A percentile compares a stretch with the other conserved stretches of the same genome.
Evolutionary conservation across 2,329 filamentous ascomycete genomes (phyloP).

Genomic region (Lecanicillium sp.): DNA sequence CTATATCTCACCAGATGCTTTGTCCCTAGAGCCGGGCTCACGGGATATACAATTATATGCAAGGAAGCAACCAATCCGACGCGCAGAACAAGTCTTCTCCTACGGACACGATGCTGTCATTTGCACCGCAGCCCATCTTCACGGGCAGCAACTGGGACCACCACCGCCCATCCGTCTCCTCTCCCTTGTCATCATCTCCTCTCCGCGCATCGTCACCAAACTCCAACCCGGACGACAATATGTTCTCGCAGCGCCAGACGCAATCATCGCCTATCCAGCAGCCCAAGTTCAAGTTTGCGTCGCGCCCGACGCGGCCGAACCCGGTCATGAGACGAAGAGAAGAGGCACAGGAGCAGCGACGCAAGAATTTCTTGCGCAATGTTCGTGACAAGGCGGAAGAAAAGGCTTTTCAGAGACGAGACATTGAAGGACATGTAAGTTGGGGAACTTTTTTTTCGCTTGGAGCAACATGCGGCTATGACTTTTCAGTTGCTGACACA

Average conservation of each 20-base stretch:
- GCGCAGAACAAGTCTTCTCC: constrained; percentile 1
- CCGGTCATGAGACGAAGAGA: constrained; percentile 54
- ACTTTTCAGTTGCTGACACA: too few relatives aligned
- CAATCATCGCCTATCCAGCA: constrained; percentile 37
- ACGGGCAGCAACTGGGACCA: constrained; percentile 28
- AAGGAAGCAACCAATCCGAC: constrained; percentile 18
- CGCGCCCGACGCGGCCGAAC: constrained; percentile 51
- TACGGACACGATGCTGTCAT: constrained; percentile 30
- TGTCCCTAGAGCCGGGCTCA: constrained; percentile 9
- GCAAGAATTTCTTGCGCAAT: constrained; percentile 61
- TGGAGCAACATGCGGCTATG: neutral
- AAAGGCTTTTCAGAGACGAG: constrained; percentile 48
- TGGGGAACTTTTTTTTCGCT: neutral
- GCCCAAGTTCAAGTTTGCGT: constrained; percentile 40
- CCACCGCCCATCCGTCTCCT: constrained; percentile 40
- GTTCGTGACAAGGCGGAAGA: constrained; percentile 54
- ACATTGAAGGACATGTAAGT: constrained; percentile 48
- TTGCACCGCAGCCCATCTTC: constrained; percentile 34
- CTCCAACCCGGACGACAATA: constrained; percentile 32
- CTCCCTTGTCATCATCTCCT: constrained; percentile 52
- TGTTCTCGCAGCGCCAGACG: constrained; percentile 27
- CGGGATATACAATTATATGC: constrained; percentile 20
- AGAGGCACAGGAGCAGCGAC: constrained; percentile 52
- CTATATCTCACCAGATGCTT: neutral
- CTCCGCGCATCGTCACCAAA: constrained; percentile 42